Conservation (phyloP, 129 eudicot genomes). For the Centrapalus pauciflorus region DNA sequence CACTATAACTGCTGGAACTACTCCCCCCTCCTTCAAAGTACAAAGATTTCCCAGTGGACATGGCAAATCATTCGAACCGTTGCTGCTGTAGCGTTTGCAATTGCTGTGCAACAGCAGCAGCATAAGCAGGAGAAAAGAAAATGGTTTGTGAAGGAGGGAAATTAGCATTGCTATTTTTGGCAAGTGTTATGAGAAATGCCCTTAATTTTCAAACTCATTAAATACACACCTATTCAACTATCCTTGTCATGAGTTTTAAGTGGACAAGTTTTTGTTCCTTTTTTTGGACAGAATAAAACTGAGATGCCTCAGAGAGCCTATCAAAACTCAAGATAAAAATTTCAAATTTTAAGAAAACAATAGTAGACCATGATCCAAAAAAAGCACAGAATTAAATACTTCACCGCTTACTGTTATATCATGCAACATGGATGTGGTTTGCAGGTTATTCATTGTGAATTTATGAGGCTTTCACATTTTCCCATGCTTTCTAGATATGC, state of each 20-base stretch:
- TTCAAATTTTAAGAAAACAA: too few relatives aligned
- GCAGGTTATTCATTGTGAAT: constrained; percentile 40
- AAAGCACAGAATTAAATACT: constrained; percentile 2
- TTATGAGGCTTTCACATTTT: constrained; percentile 30
- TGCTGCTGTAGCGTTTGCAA: constrained; percentile 1
- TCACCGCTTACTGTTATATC: constrained; percentile 9
- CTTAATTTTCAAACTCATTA: constrained; percentile 16
- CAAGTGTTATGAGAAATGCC: constrained; percentile 7
- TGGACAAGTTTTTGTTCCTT: too few relatives aligned
- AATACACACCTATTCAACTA: constrained; percentile 17
- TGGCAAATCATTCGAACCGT: neutral
- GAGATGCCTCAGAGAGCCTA: too few relatives aligned
- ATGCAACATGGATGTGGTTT: constrained; percentile 24
- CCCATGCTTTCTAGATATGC: constrained; percentile 25
- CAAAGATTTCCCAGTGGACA: neutral
- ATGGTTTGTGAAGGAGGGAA: neutral
- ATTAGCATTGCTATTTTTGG: constrained; percentile 22
- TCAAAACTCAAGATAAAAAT: too few relatives aligned
- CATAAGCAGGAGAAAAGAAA: constrained; percentile 14
- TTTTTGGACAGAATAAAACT: too few relatives aligned
- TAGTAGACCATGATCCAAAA: too few relatives aligned
- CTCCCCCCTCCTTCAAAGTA: neutral
- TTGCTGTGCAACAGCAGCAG: constrained; percentile 9
- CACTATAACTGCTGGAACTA: constrained; percentile 55
- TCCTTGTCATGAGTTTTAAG: constrained; percentile 15